These are phyloP conservation scores for Dioszegia crocea DNA, from an alignment of 768 basidiomycete genomes.

Conservation along the genomic window DNA sequence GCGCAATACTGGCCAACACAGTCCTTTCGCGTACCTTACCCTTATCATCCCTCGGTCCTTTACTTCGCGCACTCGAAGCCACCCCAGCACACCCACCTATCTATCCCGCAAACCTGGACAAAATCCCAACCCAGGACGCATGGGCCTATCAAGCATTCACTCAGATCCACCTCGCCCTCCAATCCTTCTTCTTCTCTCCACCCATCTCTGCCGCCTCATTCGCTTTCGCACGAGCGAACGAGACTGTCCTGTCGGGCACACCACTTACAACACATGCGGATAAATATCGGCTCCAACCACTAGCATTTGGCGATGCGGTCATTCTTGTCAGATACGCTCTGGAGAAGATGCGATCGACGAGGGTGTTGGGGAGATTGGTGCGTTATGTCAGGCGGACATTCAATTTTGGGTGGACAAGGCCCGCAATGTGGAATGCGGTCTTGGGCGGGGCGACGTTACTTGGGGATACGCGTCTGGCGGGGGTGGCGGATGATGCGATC, in stretches of 20 bases:
- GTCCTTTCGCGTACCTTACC: slow-evolving; percentile 46
- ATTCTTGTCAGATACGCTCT: slow-evolving; percentile 35
- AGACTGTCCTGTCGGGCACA: not conserved
- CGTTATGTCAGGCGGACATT: slow-evolving; percentile 26
- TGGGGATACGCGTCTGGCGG: slow-evolving; percentile 15
- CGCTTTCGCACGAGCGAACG: slow-evolving; percentile 8
- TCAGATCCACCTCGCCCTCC: slow-evolving; percentile 45
- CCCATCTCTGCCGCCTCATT: slow-evolving; percentile 33
- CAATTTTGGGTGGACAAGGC: slow-evolving; percentile 11
- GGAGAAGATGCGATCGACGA: slow-evolving; percentile 13
- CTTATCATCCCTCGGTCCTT: slow-evolving; percentile 24
- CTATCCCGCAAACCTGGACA: slow-evolving; percentile 29
- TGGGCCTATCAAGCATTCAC: slow-evolving; percentile 45
- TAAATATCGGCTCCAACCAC: slow-evolving; percentile 30
- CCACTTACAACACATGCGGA: not conserved
- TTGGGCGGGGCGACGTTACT: slow-evolving; percentile 16
- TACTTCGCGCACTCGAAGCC: slow-evolving; percentile 31
- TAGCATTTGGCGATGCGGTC: slow-evolving; percentile 26
- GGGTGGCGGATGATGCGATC: slow-evolving; percentile 13
- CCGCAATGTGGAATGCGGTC: slow-evolving; percentile 21
- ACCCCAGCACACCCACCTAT: slow-evolving; percentile 33
- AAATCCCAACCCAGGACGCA: slow-evolving; percentile 16
- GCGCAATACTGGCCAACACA: slow-evolving; percentile 46
- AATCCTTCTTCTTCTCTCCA: slow-evolving; percentile 42
- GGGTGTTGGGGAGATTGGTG: slow-evolving; percentile 17